A percentile compares a stretch with the other conserved stretches of the same genome.
These are phyloP conservation scores for Phytophthora constricta DNA, from an alignment of 352 stramenopile species.

Conservation along the genomic window DNA sequence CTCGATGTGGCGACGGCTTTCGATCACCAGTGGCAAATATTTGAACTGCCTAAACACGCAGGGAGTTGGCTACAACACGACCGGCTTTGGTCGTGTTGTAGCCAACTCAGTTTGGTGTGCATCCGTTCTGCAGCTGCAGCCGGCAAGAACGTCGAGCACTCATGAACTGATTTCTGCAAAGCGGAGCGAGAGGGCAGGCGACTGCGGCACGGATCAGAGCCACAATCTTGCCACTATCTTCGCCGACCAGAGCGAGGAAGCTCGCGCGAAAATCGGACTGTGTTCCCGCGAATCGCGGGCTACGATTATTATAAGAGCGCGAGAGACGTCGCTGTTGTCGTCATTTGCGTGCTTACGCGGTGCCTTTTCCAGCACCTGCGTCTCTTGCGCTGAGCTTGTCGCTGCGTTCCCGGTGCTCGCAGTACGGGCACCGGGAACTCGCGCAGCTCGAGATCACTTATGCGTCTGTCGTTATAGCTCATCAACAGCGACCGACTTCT, in stretches of 20 bases:
- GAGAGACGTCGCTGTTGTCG: slow-evolving; percentile 17
- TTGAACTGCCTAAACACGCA: slow-evolving; percentile 29
- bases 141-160: slow-evolving; percentile 1
- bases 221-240: slow-evolving; percentile 30
- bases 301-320: not conserved
- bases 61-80: not conserved
- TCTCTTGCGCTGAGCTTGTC: slow-evolving; percentile 17
- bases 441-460: slow-evolving; percentile 15
- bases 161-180: not conserved
- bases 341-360: slow-evolving; percentile 27
- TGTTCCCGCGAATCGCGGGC: slow-evolving; percentile 8
- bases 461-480: slow-evolving; percentile 7
- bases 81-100: slow-evolving; percentile 8
- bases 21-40: slow-evolving; percentile 29
- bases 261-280: not conserved
- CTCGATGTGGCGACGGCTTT: slow-evolving; percentile 27
- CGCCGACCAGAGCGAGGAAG: not conserved
- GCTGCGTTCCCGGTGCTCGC: no score
- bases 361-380: slow-evolving; percentile 10
- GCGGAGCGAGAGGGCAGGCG: slow-evolving; percentile 26
- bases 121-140: slow-evolving; percentile 37
- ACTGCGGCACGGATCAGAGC: slow-evolving; percentile 17
- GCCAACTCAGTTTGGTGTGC: slow-evolving; percentile 21
- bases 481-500: slow-evolving; percentile 9
- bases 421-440: not conserved